Base-by-base conservation (phyloP, 106 monocot genomes). In the Agapanthus africanus region DNA sequence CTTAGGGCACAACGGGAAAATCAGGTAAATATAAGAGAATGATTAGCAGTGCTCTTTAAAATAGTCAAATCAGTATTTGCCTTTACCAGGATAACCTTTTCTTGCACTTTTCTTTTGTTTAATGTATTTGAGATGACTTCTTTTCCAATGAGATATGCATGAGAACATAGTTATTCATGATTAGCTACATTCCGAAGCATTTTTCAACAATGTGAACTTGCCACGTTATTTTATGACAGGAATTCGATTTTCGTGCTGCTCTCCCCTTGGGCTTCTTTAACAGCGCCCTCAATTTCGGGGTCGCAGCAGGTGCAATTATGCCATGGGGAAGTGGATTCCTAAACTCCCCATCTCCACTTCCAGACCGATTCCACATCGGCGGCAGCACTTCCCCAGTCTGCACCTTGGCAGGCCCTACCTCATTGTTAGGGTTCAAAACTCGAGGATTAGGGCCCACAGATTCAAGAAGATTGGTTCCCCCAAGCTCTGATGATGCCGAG, bases 361-460 rank as follows among this genome's bases (percentile, higher is more conserved):
- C 85, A 15, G 81, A 81, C 10, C 57, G 78, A 30, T 85, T 85
- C 32, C 59, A 81, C 63, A 69, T 85, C 31, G 78, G 74, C 38
- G 81, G 75, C 9, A 74, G 68, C 49, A 47, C 75, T 50, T 92
- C 92, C 73, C 87, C 84, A 11, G 73, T 89, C 31, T 88, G 88
- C 73, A 68, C 71, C 27, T 61, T 89, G 69, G 82, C 83, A 18
- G 87, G 92, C 5, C 88, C 83, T 10, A 74, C 78, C 11, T 82
- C 91, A 1, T 63, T 92, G 49, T 74, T 83, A 50, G 91, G 97
- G 31, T 90, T 89, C 60, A 84, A 65, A 63, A 54, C 76, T 15
- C 81, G 92, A 79, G 91, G 91, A 23, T 59, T 91, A 21, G 88
- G 91, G 66, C 91, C 91, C 13, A 80, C 79, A 19, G 92, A 97